Evolutionary conservation across 2,329 filamentous ascomycete genomes (phyloP), one percentile per base, ranked within the genome.

Genomic region (Fusarium chuoi): DNA sequence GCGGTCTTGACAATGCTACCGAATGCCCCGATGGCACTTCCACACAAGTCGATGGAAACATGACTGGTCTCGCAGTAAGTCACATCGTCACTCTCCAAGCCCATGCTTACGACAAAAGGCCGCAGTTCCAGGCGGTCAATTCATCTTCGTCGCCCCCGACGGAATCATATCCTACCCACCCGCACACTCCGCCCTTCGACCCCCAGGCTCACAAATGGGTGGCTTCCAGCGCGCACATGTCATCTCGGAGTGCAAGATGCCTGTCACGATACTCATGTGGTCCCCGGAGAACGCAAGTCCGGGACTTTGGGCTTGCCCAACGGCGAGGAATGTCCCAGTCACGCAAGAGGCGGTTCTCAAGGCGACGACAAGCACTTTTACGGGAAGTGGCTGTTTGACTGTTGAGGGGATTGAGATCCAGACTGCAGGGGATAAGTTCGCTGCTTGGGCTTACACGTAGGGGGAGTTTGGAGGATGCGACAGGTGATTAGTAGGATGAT

Each of bases 71-170:
- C 5, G 77, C 75, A 33, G 80, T 82, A 44, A 33, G 75, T 56
- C 10, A 7, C 24, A 2, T 22, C 3, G 0, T 0, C 12, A 7
- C 20, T 35, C n/a, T 20, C 17, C 12, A 20, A 4, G 17, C 3
- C 18, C 6, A 12, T 35, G 9, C 45, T 36, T 1, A 36, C 46
- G 36, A 20, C 6, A n/a, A 7, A 12, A 84, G 82, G 86, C 89
- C 38, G 78, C 85, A 36, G 90, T 92, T 9, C 90, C 90, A 10
- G 90, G 90, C 35, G 91, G 91, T 33, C 90, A 93, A 76, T 81
- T 85, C 65, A 84, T 91, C 75, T 93, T 89, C 79, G 84, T 92
- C 64, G 83, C 81, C 7, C 83, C 86, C 7, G 80, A 84, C 33
- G 91, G 90, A 11, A 82, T 85, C 15, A 79, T 93, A 64, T 83